Conservation (phyloP, 371 early-diverging fungal species). For the Mortierella sp. region DNA sequence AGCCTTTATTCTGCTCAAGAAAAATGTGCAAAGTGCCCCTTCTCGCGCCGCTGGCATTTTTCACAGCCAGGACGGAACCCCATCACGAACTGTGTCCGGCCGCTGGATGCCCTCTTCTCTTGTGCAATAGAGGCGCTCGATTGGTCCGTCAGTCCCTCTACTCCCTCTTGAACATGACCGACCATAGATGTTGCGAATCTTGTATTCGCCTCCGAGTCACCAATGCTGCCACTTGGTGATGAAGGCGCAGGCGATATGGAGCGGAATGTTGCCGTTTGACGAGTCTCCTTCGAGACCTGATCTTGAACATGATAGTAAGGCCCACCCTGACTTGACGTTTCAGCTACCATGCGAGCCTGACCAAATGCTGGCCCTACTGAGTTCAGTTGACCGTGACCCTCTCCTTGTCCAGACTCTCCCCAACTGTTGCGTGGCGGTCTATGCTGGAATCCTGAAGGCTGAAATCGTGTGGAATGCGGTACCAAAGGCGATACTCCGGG, state of each 20-base stretch:
- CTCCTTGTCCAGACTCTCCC: not conserved
- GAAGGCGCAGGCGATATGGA: slow-evolving; percentile 41
- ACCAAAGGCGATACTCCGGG: slow-evolving; percentile 1
- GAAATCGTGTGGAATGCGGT: not conserved
- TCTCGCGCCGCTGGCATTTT: slow-evolving; percentile 50
- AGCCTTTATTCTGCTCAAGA: not conserved
- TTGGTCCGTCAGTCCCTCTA: not conserved
- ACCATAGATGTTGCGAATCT: not conserved
- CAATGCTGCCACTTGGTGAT: slow-evolving; percentile 23
- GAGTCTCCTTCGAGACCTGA: not conserved
- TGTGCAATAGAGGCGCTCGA: no score
- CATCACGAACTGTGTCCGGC: slow-evolving; percentile 44
- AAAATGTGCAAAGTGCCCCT: slow-evolving; percentile 59
- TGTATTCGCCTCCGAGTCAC: not conserved
- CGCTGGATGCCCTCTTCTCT: not conserved
- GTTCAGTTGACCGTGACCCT: not conserved
- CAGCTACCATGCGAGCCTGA: slow-evolving; percentile 19
- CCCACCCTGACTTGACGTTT: not conserved
- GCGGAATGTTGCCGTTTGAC: slow-evolving; percentile 13
- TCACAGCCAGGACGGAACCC: slow-evolving; percentile 58
- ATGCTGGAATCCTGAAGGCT: not conserved
- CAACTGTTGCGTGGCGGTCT: not conserved
- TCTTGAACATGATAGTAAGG: not conserved
- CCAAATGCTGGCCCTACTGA: not conserved
- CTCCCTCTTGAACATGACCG: not conserved